Base-by-base conservation (phyloP, 495 filamentous ascomycete species). In the Podospora sp. region DNA sequence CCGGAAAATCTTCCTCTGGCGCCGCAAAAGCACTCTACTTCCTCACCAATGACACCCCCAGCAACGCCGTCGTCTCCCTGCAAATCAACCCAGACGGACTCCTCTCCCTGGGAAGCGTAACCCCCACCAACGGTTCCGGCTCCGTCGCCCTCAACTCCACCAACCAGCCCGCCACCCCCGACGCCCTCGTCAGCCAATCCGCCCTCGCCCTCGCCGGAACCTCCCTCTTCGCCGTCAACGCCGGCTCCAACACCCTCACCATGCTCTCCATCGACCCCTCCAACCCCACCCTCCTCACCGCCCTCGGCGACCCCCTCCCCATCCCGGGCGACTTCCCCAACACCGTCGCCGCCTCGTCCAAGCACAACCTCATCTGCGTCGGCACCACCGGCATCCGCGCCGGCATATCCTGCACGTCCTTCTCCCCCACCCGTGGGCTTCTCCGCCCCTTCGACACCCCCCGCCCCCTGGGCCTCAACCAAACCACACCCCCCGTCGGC, bases 321-420 rank as follows among this genome's bases (percentile, higher is more conserved):
- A 73, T 83, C 22, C 75, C 79, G 7, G 86, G 81, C 16, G 80
- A 86, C 24, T 88, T 88, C 68, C 86, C 86, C 0, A 78, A 80
- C 49, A 84, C 82, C 8, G 85, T 88, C 11, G 79, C 83, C 2
- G 79, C 80, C 22, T 86, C 84, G 2, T 26, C 62, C 1, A 81
- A 79, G 68, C 75, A 82, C 46, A 74, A 70, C 5, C 69, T 81
- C 8, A 83, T 80, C 24, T 89, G 86, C 69, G 86, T 87, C 0
- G 83, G 75, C 18, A 80, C 82, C 6, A 82, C 79, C 6, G 86
- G 86, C 8, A 78, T 80, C 0, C 72, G 69, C 29, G 79, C 85
- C 8, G 86, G 86, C 6, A 71, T 88, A 27, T 75, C 83, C 0
- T 89, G 86, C 71, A 75, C 78, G 53, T 67, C 67, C 6, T 83